Evolutionary conservation across 345 rosid species (phyloP).

Genomic region (Litchi chinensis): DNA sequence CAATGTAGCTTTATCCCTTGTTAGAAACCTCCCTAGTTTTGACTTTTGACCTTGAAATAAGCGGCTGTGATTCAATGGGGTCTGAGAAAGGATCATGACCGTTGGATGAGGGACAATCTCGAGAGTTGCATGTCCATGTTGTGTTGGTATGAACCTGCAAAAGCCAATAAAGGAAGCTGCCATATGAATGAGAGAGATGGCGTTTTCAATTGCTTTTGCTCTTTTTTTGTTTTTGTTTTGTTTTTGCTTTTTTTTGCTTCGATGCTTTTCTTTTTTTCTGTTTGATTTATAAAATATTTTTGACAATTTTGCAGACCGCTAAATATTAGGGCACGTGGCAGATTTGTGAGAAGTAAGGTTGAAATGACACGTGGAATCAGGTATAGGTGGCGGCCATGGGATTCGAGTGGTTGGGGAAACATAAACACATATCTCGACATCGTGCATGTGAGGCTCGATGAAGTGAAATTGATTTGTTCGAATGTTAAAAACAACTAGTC

Average conservation of each 20-base stretch:
- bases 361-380: constrained; percentile 21
- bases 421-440: constrained; percentile 22
- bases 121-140: constrained; percentile 11
- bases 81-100: constrained; percentile 1
- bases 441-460: constrained; percentile 27
- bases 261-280: not conserved
- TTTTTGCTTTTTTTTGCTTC: too few species aligned
- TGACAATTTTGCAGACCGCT: not conserved
- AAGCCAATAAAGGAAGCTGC: constrained; percentile 33
- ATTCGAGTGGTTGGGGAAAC: constrained; percentile 11
- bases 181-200: not conserved
- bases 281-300: too few species aligned
- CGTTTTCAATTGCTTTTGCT: not conserved
- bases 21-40: constrained; percentile 6
- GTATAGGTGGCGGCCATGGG: not conserved
- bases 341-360: not conserved
- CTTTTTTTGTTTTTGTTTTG: too few species aligned
- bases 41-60: constrained; percentile 2
- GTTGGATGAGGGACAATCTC: constrained; percentile 30
- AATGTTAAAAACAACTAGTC: too few species aligned
- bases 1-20: too few species aligned
- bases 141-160: constrained; percentile 28
- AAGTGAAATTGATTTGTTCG: not conserved
- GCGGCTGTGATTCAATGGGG: constrained; percentile 14
- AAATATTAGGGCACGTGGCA: constrained; percentile 8